Base-by-base conservation (phyloP, 192 early-diverging fungal genomes). In the Coemansia sp. region DNA sequence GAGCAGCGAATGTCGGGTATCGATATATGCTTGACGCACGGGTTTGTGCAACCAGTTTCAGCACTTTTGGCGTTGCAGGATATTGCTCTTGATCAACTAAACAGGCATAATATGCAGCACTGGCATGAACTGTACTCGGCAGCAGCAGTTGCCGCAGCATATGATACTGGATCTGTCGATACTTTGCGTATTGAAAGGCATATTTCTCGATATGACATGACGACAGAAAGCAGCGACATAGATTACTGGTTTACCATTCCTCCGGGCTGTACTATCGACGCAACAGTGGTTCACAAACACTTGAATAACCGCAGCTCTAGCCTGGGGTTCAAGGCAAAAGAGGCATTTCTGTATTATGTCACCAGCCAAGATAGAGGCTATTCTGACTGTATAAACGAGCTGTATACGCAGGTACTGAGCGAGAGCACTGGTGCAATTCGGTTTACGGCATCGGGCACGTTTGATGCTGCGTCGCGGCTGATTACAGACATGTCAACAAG, bases 381-480 rank as follows among this genome's bases (percentile, higher is more conserved):
- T 5, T 8, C 23, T 37, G 50, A 49, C 9, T 43, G 29, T 8
- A 43, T 26, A 10, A 67, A 61, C 31, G 56, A 43, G 49, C 66
- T 77, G 9, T 65, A 64, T 39, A 58, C 66, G 16, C 57, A 58
- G 6, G 41, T 72, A 37, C 35, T 77, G 21, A 52, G 49, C 57
- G 59, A 77, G 14, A 62, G 62, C 3, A 17, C 27, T 7, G 69
- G 62, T 2, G 55, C 55, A 16, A 58, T 78, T 19, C 64, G 67
- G 31, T 69, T 66, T 23, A 72, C 75, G 0, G 67, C 54, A 1
- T 56, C 55, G 0, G 75, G 75, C 8, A 62, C 62, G 9, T 71
- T 78, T 31, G 76, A 79, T 47, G 54, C 62, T 8, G 76, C 67
- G 17, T 62, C 76, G 16, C 39, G 29, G 37, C 64, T 79, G 14